Evolutionary conservation across 331 rosid genomes (phyloP).

Genomic region (Malus hybrid): DNA sequence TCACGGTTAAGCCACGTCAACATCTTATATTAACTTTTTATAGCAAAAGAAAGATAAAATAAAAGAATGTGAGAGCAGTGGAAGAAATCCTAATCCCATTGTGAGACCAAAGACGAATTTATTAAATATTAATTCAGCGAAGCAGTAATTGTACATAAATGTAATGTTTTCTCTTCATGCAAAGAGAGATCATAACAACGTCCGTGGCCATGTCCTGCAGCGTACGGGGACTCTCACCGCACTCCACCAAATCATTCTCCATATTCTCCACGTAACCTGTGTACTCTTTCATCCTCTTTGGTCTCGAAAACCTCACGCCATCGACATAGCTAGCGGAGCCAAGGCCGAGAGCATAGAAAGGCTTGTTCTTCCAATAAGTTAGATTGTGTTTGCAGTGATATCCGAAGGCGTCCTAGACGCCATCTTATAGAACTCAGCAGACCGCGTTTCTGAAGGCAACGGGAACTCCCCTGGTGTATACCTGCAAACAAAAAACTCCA

Average conservation of each 20-base stretch:
- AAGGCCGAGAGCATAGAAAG: conserved; percentile 83
- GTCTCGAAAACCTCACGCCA: conserved; percentile 81
- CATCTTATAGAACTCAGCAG: too few species aligned
- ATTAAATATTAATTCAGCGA: too few species aligned
- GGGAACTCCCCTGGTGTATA: conserved; percentile 23
- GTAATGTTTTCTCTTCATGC: too few species aligned
- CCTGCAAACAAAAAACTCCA: conserved; percentile 31
- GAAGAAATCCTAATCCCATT: too few species aligned
- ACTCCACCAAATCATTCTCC: conserved; percentile 53
- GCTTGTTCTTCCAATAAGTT: conserved; percentile 77
- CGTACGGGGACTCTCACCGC: conserved; percentile 17
- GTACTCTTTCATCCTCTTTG: conserved; percentile 60
- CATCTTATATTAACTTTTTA: too few species aligned
- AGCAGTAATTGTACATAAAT: too few species aligned
- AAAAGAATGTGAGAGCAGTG: too few species aligned
- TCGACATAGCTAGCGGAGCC: conserved; percentile 83
- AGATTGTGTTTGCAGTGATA: conserved; percentile 57
- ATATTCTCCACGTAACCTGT: conserved; percentile 49
- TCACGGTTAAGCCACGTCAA: too few species aligned
- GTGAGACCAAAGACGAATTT: too few species aligned
- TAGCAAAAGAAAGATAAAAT: too few species aligned
- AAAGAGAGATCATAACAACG: conserved; percentile 74
- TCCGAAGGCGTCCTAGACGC: too few species aligned
- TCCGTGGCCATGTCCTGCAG: conserved; percentile 47
- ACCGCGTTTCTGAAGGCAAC: too few species aligned